A percentile compares a stretch with the other conserved stretches of the same genome.
These are phyloP conservation scores for Leccinellum luteum DNA, from an alignment of 768 basidiomycete genomes.

Conservation along the genomic window DNA sequence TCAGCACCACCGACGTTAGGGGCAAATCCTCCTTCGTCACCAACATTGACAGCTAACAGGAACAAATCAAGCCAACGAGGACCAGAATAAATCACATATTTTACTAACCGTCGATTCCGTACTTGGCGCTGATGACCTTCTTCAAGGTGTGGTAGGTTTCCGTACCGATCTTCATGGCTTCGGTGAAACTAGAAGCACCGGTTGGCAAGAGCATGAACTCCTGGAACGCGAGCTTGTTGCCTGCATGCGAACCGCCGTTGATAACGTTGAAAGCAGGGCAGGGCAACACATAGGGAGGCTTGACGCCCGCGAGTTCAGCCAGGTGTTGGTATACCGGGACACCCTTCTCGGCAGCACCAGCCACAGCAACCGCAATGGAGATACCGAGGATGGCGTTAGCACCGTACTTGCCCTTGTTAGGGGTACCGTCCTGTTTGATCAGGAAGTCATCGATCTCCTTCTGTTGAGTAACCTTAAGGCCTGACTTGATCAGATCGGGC, in stretches of 20 bases:
- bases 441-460: conserved; percentile 97
- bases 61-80: conserved; percentile 4
- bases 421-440: conserved; percentile 95
- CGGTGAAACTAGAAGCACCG: conserved; percentile 86
- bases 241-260: conserved; percentile 99
- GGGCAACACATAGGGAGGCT: conserved; percentile 91
- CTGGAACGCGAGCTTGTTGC: conserved; percentile 99
- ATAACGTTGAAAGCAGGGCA: conserved; percentile 97
- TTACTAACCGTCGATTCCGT: conserved; percentile 91
- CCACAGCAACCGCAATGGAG: conserved; percentile 92
- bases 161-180: conserved; percentile 98
- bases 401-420: conserved; percentile 99
- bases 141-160: conserved; percentile 98
- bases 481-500: conserved; percentile 81
- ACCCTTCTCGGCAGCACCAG: conserved; percentile 92
- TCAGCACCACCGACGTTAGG: conserved; percentile 97
- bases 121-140: conserved; percentile 98
- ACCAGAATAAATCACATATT: background rate
- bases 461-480: conserved; percentile 82
- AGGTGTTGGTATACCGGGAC: conserved; percentile 96
- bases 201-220: conserved; percentile 99
- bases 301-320: conserved; percentile 92
- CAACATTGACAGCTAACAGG: conserved; percentile 88
- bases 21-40: conserved; percentile 99
- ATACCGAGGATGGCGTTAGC: conserved; percentile 99